Evolutionary conservation across 176 grass and related monocot genomes (phyloP), one percentile per base, ranked within the genome.

Genomic region (Tillandsia leiboldiana): DNA sequence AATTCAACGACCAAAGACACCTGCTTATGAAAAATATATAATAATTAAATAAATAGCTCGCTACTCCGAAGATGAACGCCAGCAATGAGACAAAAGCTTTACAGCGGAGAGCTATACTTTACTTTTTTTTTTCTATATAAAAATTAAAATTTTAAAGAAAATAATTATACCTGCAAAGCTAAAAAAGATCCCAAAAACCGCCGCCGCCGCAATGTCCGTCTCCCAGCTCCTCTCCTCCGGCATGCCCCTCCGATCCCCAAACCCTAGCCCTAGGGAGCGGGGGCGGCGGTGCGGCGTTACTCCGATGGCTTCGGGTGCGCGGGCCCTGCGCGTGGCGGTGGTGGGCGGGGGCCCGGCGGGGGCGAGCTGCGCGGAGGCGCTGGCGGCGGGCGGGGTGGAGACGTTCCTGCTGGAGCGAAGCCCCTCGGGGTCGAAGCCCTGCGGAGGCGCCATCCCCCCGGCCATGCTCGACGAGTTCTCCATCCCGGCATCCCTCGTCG

Each of bases 381-480:
- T 96, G 3, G 85, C 88, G 12, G 70, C 68, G 1, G 78, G 83
- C 12, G 83, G 89, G 26, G 79, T 81, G 3, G 78, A 68, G 67
- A 83, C 88, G 50, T 96, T 80, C 73, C 92, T 96, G 70, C 66
- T 96, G 2, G 92, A 96, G 78, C 81, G 92, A 14, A 89, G 74
- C 81, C 88, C 86, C 1, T 48, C 78, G 0, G 92, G 92, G 8
- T 78, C 88, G 67, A 96, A 96, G 73, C 92, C 92, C 65, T 96
- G 92, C 69, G 86, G 88, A 63, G 92, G 92, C 26, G 88, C 88
- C 85, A 96, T 96, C 70, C 92, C 92, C 15, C 92, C 89, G 14
- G 91, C 86, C 81, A 96, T 96, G 92, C 81, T 96, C 10, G 71
- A 83, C 70, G 92, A 96, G 83, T 96, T 96, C 78, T 70, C 79